Evolutionary conservation across 352 stramenopile species (phyloP), one percentile per base, ranked within the genome.

Genomic region (Pythium volutum): DNA sequence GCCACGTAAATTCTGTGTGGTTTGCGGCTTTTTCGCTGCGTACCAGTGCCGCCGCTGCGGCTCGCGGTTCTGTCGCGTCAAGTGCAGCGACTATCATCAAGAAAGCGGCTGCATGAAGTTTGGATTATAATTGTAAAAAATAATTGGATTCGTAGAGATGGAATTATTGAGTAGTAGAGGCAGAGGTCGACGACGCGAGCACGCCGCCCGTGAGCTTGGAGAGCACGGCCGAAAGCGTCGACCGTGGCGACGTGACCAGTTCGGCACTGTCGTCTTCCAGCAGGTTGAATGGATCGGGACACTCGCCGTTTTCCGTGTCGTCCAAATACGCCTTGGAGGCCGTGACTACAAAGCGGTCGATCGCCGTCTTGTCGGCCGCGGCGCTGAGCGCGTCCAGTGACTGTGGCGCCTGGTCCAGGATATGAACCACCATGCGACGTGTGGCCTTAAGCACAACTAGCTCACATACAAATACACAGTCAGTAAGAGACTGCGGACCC

Each of bases 31-130:
- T 55, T 89, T 93, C 60, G 84, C 82, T 4, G 51, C 66, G 34
- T 97, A 96, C 55, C 65, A 84, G 56, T 96, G 89, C 63, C 71
- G 71, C 23, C 77, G 88, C 36, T 94, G 85, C 53, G 85, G 85
- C 57, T 89, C 82, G 33, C 70, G 80, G 31, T 96, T 84, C 66
- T 97, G 89, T 57, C 79, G 84, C 67, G 71, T 90, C 48, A 73
- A 79, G 46, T 97, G 89, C 73, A 82, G 76, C 31, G 85, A 96
- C 51, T 81, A 93, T 33, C 88, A 96, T 63, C 93, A 95, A 64
- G 87, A 97, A 63, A 96, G 81, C 50, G 77, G 89, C 23, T 97
- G 89, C 58, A 76, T 97, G 51, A 96, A 96, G 70, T 97, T 97
- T 51, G 82, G 83, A 0, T 57, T 91, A 22, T 91, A 63, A 75